These are phyloP conservation scores for Neopestalotiopsis sp. DNA, from an alignment of 2,329 filamentous ascomycete species.

Conservation along the genomic window DNA sequence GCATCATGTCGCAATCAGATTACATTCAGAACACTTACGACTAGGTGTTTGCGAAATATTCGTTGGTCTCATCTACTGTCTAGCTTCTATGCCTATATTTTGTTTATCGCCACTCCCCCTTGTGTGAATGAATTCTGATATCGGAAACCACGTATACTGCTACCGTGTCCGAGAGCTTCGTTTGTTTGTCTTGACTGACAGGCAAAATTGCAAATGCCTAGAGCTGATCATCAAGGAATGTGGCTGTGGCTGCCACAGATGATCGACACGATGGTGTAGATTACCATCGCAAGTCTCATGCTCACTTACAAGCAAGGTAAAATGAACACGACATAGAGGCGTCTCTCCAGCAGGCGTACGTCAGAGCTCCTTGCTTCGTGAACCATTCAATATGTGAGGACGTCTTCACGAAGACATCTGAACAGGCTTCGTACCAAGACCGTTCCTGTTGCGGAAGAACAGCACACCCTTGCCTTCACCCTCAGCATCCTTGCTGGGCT, in stretches of 20 bases:
- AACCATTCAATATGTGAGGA: neutral
- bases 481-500: slow-evolving; percentile 81
- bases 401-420: slow-evolving; percentile 22
- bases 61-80: neutral
- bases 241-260: too few relatives aligned
- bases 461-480: slow-evolving; percentile 84
- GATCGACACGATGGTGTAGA: too few relatives aligned
- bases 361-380: neutral
- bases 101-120: slow-evolving; percentile 4
- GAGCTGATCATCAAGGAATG: too few relatives aligned
- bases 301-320: too few relatives aligned
- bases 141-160: too few relatives aligned
- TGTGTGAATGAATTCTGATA: slow-evolving; percentile 14
- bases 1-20: too few relatives aligned
- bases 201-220: too few relatives aligned
- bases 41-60: neutral
- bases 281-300: too few relatives aligned
- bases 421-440: slow-evolving; percentile 66
- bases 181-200: too few relatives aligned
- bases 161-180: neutral
- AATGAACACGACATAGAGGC: too few relatives aligned
- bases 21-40: too few relatives aligned
- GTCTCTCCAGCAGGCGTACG: neutral
- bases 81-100: neutral
- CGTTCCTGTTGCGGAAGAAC: slow-evolving; percentile 96